These are phyloP conservation scores for Chlorella sp. DNA, from an alignment of 139 green algal genomes.

Conservation along the genomic window DNA sequence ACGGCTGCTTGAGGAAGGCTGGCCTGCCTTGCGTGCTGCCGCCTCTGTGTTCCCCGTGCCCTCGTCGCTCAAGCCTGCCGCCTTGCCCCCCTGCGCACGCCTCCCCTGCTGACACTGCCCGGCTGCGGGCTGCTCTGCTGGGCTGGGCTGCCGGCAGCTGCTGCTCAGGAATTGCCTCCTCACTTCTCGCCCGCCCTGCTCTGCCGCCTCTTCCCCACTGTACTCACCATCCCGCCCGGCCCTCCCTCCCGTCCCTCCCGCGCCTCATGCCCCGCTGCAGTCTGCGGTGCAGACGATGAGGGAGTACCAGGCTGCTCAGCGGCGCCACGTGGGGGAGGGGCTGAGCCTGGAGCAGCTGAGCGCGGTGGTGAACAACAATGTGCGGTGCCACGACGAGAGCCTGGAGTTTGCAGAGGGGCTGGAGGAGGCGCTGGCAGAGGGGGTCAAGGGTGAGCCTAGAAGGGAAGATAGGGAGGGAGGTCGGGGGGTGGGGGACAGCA, in stretches of 20 bases:
- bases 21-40: too few relatives aligned
- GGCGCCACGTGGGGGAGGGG: not conserved
- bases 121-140: not conserved
- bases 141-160: not conserved
- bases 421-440: slow-evolving; percentile 46
- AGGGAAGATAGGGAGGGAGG: not conserved
- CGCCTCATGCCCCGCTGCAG: not conserved
- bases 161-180: not conserved
- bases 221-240: not conserved
- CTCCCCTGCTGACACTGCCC: too few relatives aligned
- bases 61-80: too few relatives aligned
- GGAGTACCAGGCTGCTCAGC: slow-evolving; percentile 43
- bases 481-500: not conserved
- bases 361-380: slow-evolving; percentile 85
- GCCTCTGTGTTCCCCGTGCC: not conserved
- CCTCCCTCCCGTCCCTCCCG: not conserved
- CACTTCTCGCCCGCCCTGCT: not conserved
- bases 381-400: slow-evolving; percentile 82
- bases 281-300: slow-evolving; percentile 21
- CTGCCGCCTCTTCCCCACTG: too few relatives aligned
- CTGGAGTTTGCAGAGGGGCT: slow-evolving; percentile 80
- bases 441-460: slow-evolving; percentile 25
- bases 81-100: too few relatives aligned
- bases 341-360: slow-evolving; percentile 70
- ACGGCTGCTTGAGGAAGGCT: too few relatives aligned